phyloP scores from a whole-genome alignment of 225 moss, liverwort and hornwort genomes.

The Straminergon stramineum region DNA sequence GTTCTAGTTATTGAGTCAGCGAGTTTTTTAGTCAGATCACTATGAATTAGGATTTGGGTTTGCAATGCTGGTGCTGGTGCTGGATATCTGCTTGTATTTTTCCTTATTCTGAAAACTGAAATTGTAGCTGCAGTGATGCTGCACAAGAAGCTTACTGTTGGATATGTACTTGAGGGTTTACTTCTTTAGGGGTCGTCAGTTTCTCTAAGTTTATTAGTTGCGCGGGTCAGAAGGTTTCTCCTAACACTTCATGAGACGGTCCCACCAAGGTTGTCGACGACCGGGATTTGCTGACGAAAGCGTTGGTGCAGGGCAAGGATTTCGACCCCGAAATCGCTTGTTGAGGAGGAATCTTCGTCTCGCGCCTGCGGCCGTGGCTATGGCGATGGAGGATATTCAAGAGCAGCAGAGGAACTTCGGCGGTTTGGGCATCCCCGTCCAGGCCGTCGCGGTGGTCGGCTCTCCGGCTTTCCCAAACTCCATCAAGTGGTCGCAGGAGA shows the following conservation, averaged over 20 bases:
- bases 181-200: not conserved
- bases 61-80: not conserved
- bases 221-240: not conserved
- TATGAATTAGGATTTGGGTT: not conserved
- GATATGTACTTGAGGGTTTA: not conserved
- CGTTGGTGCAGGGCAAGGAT: constrained; percentile 1
- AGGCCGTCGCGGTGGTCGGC: constrained; percentile 72
- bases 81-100: not conserved
- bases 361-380: not conserved
- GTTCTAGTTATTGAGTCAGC: too few relatives aligned
- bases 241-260: not conserved
- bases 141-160: not conserved
- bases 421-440: constrained; percentile 39
- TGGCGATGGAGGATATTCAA: constrained; percentile 4
- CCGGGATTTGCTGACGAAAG: not conserved
- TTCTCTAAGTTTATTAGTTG: not conserved
- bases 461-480: constrained; percentile 74
- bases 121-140: not conserved
- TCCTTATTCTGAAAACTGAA: not conserved
- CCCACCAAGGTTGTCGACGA: not conserved
- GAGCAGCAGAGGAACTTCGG: constrained; percentile 17
- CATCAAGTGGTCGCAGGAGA: constrained; percentile 88
- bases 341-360: not conserved
- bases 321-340: constrained; percentile 17
- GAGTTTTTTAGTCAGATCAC: too few relatives aligned